phyloP scores from a whole-genome alignment of 495 filamentous ascomycete genomes.

The Penicillium parvum region DNA sequence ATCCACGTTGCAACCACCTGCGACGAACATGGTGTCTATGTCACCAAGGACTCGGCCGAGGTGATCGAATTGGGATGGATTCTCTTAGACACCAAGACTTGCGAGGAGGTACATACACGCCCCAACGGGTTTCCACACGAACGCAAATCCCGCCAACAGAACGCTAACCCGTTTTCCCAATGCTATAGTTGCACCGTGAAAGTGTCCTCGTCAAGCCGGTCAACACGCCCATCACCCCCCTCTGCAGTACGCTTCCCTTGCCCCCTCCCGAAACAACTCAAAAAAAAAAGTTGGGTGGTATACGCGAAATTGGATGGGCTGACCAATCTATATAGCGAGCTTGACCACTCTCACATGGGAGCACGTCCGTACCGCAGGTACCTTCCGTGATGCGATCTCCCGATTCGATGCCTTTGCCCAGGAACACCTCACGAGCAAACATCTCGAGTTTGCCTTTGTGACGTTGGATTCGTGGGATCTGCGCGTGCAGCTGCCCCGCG shows the following conservation, averaged over 20 bases:
- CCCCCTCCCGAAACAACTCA: slow-evolving; percentile 1
- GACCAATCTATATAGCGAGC: slow-evolving; percentile 61
- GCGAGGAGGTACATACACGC: slow-evolving; percentile 71
- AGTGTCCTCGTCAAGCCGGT: slow-evolving; percentile 95
- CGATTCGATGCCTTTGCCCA: slow-evolving; percentile 89
- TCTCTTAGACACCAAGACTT: slow-evolving; percentile 80
- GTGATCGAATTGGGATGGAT: slow-evolving; percentile 99
- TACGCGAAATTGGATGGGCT: slow-evolving; percentile 24
- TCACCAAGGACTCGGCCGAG: slow-evolving; percentile 97
- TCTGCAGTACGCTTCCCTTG: slow-evolving; percentile 76
- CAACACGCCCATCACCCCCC: slow-evolving; percentile 96
- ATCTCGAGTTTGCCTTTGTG: slow-evolving; percentile 94
- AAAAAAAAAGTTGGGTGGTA: not conserved
- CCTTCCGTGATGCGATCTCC: slow-evolving; percentile 93
- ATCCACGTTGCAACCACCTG: slow-evolving; percentile 98
- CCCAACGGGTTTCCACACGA: not conserved
- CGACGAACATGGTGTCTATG: slow-evolving; percentile 98
- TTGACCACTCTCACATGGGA: slow-evolving; percentile 98
- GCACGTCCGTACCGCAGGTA: slow-evolving; percentile 92
- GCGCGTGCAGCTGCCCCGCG: slow-evolving; percentile 92
- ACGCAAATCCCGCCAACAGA: not conserved
- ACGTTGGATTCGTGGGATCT: slow-evolving; percentile 98
- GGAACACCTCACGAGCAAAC: slow-evolving; percentile 78
- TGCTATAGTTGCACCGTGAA: slow-evolving; percentile 77
- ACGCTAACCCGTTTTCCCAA: not conserved